Conservation (phyloP, 1,284 basidiomycete genomes). For the Sanghuangporus sanghuang region DNA sequence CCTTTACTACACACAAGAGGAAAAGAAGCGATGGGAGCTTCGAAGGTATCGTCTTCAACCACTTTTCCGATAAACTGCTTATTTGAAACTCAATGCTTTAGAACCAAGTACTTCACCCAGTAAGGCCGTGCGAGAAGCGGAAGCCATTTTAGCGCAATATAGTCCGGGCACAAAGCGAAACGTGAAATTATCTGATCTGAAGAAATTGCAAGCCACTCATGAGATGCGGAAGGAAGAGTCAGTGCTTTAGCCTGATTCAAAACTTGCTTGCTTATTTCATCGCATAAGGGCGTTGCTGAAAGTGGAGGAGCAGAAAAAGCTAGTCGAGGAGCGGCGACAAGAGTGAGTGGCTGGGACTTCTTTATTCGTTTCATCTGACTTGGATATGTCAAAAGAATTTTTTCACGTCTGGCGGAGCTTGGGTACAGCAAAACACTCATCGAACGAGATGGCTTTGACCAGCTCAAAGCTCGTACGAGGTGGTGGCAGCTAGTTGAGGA, state of each 20-base stretch:
- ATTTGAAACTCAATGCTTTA: background rate
- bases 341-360: background rate
- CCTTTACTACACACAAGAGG: background rate
- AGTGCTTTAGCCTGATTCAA: background rate
- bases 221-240: background rate
- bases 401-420: background rate
- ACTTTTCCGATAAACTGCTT: background rate
- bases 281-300: background rate
- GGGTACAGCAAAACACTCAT: background rate
- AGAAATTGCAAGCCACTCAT: background rate
- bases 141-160: background rate
- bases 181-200: background rate
- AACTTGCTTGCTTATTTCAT: background rate
- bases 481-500: constrained; percentile 2
- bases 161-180: background rate
- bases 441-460: background rate
- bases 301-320: background rate
- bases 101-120: background rate
- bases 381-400: background rate
- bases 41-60: background rate
- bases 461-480: background rate
- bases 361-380: background rate
- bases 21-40: background rate
- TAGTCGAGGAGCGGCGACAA: background rate
- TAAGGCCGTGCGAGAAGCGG: background rate